Conservation (phyloP, 1,284 basidiomycete genomes). For the Pyrrhoderma noxium region DNA sequence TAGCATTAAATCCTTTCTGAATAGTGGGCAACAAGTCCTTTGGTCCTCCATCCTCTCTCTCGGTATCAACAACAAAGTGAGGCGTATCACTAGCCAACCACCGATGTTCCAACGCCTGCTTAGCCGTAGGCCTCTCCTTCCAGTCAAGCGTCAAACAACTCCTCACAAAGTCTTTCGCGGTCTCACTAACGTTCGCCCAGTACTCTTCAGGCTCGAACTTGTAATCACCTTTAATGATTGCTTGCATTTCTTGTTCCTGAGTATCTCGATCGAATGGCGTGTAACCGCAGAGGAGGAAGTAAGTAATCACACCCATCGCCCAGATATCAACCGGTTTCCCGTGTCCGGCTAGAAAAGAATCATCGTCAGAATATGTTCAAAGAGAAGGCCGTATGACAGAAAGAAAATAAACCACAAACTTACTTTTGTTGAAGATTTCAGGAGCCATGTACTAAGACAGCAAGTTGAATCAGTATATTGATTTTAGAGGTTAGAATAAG, state of each 20-base stretch:
- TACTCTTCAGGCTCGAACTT: conserved; percentile 85
- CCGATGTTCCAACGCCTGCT: conserved; percentile 62
- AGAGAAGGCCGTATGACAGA: conserved; percentile 7
- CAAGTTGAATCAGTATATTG: too few relatives aligned
- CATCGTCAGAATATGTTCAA: conserved; percentile 8
- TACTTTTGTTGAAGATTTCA: conserved; percentile 94
- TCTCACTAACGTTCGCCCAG: conserved; percentile 77
- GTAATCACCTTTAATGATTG: conserved; percentile 88
- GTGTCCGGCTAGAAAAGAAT: conserved; percentile 62
- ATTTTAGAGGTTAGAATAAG: too few relatives aligned
- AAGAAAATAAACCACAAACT: conserved; percentile 22
- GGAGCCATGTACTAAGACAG: conserved; percentile 99
- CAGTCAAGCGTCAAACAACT: conserved; percentile 84
- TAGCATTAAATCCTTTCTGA: conserved; percentile 83
- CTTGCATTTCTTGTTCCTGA: conserved; percentile 86
- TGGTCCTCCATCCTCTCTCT: conserved; percentile 52
- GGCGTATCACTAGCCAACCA: conserved; percentile 70
- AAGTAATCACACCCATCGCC: conserved; percentile 96
- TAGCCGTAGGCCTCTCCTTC: conserved; percentile 66
- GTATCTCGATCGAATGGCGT: conserved; percentile 91
- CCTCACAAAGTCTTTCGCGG: conserved; percentile 76
- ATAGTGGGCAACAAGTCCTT: conserved; percentile 82
- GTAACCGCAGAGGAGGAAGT: conserved; percentile 92
- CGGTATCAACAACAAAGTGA: conserved; percentile 64
- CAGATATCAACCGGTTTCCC: conserved; percentile 95